A percentile compares a stretch with the other conserved stretches of the same genome.
phyloP scores from a whole-genome alignment of 2,329 filamentous ascomycete species.

The Fusarium dlaminii region DNA sequence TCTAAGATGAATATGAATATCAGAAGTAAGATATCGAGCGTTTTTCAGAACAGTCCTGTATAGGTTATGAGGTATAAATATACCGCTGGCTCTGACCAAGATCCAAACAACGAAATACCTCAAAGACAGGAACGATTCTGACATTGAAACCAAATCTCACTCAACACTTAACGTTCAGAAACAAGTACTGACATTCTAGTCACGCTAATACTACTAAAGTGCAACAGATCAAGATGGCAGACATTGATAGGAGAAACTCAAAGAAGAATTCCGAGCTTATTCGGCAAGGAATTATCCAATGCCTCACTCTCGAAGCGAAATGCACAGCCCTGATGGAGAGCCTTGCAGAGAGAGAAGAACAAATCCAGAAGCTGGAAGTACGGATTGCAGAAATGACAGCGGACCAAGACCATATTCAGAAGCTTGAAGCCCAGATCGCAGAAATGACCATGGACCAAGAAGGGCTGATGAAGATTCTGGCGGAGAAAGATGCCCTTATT shows the following conservation, averaged over 20 bases:
- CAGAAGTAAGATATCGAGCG: fast-evolving
- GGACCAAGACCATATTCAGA: neutral
- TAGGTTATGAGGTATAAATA: fast-evolving
- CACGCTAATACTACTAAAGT: fast-evolving
- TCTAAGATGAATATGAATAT: neutral
- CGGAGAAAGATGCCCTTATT: neutral
- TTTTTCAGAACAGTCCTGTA: fast-evolving
- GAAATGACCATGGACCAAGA: neutral
- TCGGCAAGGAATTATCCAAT: fast-evolving
- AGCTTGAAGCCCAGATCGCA: too few relatives aligned
- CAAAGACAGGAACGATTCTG: too few relatives aligned
- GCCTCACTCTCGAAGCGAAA: neutral
- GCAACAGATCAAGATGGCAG: neutral
- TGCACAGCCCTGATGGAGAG: fast-evolving
- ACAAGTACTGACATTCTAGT: too few relatives aligned
- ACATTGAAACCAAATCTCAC: neutral
- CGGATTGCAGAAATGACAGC: neutral
- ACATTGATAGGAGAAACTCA: fast-evolving
- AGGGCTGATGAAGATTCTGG: fast-evolving
- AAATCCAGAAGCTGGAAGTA: neutral
- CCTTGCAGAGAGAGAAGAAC: fast-evolving
- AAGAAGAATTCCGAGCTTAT: neutral
- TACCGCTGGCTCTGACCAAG: fast-evolving
- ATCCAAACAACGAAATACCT: too few relatives aligned
- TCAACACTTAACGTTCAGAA: too few relatives aligned